Base-by-base conservation (phyloP, 257 asterid genomes). In the Fraxinus pennsylvanica region DNA sequence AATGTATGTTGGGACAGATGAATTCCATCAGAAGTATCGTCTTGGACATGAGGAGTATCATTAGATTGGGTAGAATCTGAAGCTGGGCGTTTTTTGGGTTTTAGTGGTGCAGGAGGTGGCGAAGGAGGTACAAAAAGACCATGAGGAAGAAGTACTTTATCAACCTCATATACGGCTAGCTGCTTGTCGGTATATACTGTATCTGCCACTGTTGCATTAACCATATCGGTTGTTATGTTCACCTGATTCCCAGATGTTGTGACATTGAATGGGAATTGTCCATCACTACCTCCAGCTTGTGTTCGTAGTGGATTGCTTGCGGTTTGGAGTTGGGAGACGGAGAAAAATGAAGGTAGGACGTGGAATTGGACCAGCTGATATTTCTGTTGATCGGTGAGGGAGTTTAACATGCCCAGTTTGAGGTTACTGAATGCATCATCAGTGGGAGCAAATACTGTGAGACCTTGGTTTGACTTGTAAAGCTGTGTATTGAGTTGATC, bases 151-250 rank as follows among this genome's bases (percentile, higher is more conserved):
- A 89, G 85, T 39, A 87, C 90, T 0, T 87, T 74, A 67, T 90
- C 90, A 21, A 88, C 91, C 76, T 85, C 82, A 68, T 87, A 89
- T 6, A 91, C 84, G 1, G 92, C 93, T 21, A 89, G 79, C 78
- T 87, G 89, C n/a, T 61, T 47, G 75, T 87, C 90, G 1, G 86
- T 83, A 41, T 85, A 89, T 47, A 91, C 54, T 0, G 89, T 78
- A 54, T 67, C 82, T 30, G 79, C 45, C 75, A 89, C 81, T 5
- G 90, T 79, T 7, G 96, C 86, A 76, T 86, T 85, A 1, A 85
- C 87, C 61, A 83, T 80, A 5, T 92, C 93, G 0, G 92, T 86
- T 8, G 89, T 83, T 50, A 91, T 86, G 73, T 85, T 87, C 19
- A 87, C 86, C 66, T 80, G 71, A 73, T 69, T 75, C 17, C 88